Base-by-base conservation (phyloP, 192 early-diverging fungal genomes). In the Linderina pennispora region DNA sequence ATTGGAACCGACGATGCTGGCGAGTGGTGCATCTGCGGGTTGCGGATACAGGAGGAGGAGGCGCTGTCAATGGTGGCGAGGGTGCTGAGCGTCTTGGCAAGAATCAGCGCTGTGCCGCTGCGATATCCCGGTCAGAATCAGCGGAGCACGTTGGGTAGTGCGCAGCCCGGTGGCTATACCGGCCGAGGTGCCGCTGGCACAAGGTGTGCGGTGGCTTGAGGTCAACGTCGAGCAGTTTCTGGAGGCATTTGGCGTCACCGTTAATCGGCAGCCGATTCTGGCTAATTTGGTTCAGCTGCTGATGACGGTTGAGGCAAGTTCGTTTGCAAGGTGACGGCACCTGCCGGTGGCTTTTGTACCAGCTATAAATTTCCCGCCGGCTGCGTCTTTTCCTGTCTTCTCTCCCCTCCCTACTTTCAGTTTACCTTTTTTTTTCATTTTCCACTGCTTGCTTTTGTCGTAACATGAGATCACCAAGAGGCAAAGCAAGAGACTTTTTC, bases 1-100 rank as follows among this genome's bases (percentile, higher is more conserved):
- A 33, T 68, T 6, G 57, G 45, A 11, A 44, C 50, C 28, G 45
- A 23, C n/a, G 43, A 6, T 1, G 43, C 21, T 18, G 42, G 28
- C 16, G 45, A 21, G 35, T 68, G 65, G 65, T 45, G 48, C 2
- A 40, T 68, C 6, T 61, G 65, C 21, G 65, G 65, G 15, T 20
- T 55, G 25, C 34, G 40, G 21, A 33, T 28, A 24, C 23, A 56
- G 32, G 40, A 47, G 23, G 65, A 52, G 17, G 48, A 52, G 33
- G 65, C 53, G 13, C 49, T 68, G 43, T 57, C 53, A 8, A 8
- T 56, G 24, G 65, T 61, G 17, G 40, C 44, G 0, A 11, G 53
- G 0, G 45, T 50, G 8, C 48, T 68, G 23, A 58, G 55, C 25
- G 24, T 23, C 13, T 44, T 47, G 8, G 48, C 53, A 11, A 35